Evolutionary conservation across 1,139 yeast genomes (phyloP).

Genomic region (Pichia kudriavzevii): DNA sequence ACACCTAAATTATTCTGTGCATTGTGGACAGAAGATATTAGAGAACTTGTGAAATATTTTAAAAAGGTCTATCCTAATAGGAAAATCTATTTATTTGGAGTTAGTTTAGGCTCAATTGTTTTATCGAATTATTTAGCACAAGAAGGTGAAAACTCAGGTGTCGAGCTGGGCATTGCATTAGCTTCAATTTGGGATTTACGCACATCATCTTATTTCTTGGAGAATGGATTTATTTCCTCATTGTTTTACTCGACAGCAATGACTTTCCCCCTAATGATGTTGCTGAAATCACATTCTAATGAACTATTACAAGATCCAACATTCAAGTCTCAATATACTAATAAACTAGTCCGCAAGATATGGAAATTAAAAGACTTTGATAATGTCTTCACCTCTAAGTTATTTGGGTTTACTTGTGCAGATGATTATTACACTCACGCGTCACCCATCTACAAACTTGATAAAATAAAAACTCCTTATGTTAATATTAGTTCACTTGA

Average conservation of each 20-base stretch:
- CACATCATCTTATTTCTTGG: constrained; percentile 45
- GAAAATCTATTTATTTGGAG: constrained; percentile 70
- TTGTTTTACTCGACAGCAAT: constrained; percentile 59
- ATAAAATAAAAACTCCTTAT: constrained; percentile 56
- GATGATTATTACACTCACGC: constrained; percentile 66
- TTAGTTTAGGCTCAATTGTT: constrained; percentile 82
- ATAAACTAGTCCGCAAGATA: constrained; percentile 13
- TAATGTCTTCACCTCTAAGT: constrained; percentile 58
- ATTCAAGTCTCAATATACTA: constrained; percentile 26
- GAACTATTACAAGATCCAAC: constrained; percentile 39
- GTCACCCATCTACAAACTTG: constrained; percentile 53
- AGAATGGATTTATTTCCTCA: constrained; percentile 50
- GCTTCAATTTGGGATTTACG: constrained; percentile 84
- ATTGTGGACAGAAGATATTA: constrained; percentile 63
- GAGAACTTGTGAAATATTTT: constrained; percentile 46
- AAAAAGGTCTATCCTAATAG: constrained; percentile 57
- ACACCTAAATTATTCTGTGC: constrained; percentile 73
- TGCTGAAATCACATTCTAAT: constrained; percentile 54
- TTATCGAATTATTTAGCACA: constrained; percentile 75
- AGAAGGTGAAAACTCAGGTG: constrained; percentile 45
- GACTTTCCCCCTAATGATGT: constrained; percentile 54
- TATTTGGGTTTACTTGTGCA: constrained; percentile 66
- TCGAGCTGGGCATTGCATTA: constrained; percentile 60
- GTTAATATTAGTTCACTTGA: constrained; percentile 65
- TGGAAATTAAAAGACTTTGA: constrained; percentile 55